phyloP scores from a whole-genome alignment of 2,329 filamentous ascomycete genomes.

The Metarhizium rileyi region DNA sequence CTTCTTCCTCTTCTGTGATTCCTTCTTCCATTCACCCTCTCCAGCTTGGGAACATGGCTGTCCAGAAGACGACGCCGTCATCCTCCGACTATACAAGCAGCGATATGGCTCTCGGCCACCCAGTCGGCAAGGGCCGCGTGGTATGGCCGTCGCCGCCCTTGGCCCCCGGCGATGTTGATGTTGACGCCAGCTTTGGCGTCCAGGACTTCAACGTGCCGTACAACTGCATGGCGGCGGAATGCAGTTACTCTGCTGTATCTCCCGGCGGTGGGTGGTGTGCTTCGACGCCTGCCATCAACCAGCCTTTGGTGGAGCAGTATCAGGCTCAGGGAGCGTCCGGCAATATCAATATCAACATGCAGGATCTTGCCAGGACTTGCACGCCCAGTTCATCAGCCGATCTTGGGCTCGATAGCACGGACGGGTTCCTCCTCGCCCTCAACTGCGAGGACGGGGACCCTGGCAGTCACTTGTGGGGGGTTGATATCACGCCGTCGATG shows the following conservation, averaged over 20 bases:
- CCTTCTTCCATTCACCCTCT: constrained; percentile 10
- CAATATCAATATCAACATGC: too few species aligned
- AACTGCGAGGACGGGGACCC: background rate
- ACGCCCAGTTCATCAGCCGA: background rate
- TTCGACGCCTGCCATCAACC: background rate
- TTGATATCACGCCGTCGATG: constrained; percentile 1
- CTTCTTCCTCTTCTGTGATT: too few species aligned
- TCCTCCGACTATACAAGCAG: constrained; percentile 13
- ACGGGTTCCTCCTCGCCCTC: background rate
- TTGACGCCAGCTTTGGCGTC: constrained; percentile 3
- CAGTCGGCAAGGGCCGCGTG: constrained; percentile 11
- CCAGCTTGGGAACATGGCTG: background rate
- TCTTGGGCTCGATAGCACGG: background rate
- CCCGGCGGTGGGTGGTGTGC: constrained; percentile 3
- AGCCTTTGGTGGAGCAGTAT: background rate
- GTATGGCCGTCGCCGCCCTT: constrained; percentile 28
- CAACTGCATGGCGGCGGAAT: background rate
- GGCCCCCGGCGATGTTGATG: background rate
- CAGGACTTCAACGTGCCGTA: background rate
- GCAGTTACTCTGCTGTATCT: background rate
- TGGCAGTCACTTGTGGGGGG: background rate
- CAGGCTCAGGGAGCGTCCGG: background rate
- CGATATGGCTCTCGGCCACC: constrained; percentile 4
- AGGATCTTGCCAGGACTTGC: background rate
- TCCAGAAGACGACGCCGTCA: constrained; percentile 5